Base-by-base conservation (phyloP, 148 eudicot genomes). In the Euryodendron excelsum region DNA sequence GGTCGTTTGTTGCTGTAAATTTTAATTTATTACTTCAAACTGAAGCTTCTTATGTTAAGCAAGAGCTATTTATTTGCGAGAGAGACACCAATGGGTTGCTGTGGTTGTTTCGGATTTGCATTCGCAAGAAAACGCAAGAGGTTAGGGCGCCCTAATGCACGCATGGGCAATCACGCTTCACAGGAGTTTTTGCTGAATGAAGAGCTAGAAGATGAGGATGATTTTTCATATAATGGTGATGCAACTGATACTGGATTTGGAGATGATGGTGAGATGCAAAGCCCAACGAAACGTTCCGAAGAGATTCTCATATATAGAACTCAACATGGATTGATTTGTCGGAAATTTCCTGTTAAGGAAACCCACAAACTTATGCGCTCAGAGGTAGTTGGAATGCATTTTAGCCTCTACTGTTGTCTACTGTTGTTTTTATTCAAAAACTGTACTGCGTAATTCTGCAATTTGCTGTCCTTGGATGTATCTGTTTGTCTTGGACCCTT, bases 91-190 rank as follows among this genome's bases (percentile, higher is more conserved):
- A 96, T 93, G 95, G 98, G 95, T 14, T 96, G 98, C 77, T 96
- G 97, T 82, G 90, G 98, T 72, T 96, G 99, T 85, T 96, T 96
- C 77, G 98, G 99, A 72, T 87, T 96, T 78, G 84, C 91, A 23
- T 87, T 89, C 72, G 69, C 88, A 12, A 84, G 86, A 80, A 89
- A 89, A 82, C 71, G 83, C 0, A 87, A 86, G 81, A 82, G 77
- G 78, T 73, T 33, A 33, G 50, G 78, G 34, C 85, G 86, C 86
- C 89, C 85, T 68, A 68, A 41, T 45, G 69, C 64, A 75, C 80
- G 77, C 44, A 76, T 78, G 64, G 82, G 77, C 31, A 84, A 85
- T 76, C 79, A 85, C 27, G 28, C 68, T 23, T 90, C 98, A n/a
- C 88, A 80, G 80, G 89, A 88, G 63, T 81, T 33, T 27, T 81